Evolutionary conservation across 2,329 filamentous ascomycete genomes (phyloP), one percentile per base, ranked within the genome.

Genomic region (Pseudogymnoascus sp.): DNA sequence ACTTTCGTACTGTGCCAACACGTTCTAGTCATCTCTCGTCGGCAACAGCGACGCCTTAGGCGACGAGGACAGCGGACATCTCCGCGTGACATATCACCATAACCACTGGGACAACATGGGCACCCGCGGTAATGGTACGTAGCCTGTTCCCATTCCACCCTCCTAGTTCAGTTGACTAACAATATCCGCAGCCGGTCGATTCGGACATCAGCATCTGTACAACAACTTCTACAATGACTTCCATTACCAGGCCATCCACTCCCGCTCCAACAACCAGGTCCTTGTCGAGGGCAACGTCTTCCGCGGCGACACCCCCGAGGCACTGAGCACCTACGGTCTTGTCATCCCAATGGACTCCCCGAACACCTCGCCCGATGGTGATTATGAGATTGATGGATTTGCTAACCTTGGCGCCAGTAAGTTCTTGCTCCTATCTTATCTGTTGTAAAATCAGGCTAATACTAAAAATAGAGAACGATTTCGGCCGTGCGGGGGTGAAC

Each of bases 311-410:
- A 81, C 80, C 0, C 73, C 72, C 13, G 80, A 81, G 66, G 80
- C 82, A 0, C 70, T 84, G 23, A 81, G 77, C 67, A 83, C 82
- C 0, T 83, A 84, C 62, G 81, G 82, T 0, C 73, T 83, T 0
- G 82, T 84, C 1, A 80, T 84, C n/a, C 82, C 82, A 0, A 75
- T 78, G 54, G 82, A 84, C 65, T 80, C 78, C 48, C 82, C 82
- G 0, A 84, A 84, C 65, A 83, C 80, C 0, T 79, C 77, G 65
- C 75, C 77, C 1, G 81, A 80, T 10, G 82, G 81, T 1, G 82
- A 84, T 60, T 78, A 78, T 67, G 81, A 84, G 69, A 73, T 83
- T 25, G 81, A 84, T 67, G 81, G 81, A 0, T 84, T 76, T 69
- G 81, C 80, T 3, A 84, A 84, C 65, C 72, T 83, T 14, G 82